Conservation (phyloP, 192 early-diverging fungal species). For the Endogone sp. region DNA sequence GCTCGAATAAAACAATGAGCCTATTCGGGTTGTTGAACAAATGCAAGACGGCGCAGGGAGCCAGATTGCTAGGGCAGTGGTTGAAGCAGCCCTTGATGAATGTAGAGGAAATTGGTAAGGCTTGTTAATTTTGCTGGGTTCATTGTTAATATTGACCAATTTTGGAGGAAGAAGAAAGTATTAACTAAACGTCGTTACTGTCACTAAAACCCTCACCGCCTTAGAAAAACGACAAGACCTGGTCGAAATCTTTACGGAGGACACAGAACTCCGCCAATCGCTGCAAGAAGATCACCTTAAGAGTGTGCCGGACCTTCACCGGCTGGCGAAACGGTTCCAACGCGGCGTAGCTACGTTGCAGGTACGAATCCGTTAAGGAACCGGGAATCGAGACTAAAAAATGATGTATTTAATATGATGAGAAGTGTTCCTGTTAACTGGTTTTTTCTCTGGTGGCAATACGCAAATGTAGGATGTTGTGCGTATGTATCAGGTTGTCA, state of each 20-base stretch:
- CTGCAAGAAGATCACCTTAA: slow-evolving; percentile 75
- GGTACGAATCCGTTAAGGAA: no score
- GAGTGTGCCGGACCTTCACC: slow-evolving; percentile 82
- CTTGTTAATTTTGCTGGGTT: neutral
- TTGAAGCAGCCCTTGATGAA: slow-evolving; percentile 86
- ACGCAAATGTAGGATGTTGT: slow-evolving; percentile 80
- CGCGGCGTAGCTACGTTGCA: slow-evolving; percentile 72
- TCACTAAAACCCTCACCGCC: neutral
- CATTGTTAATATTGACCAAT: neutral
- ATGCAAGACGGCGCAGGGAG: slow-evolving; percentile 87
- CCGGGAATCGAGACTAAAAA: no score
- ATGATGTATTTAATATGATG: no score
- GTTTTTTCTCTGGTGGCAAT: no score
- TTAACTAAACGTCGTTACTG: slow-evolving; percentile 10
- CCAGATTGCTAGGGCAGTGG: slow-evolving; percentile 84
- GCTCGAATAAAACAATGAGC: slow-evolving; percentile 49
- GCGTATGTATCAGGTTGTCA: slow-evolving; percentile 82
- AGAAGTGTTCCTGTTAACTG: no score
- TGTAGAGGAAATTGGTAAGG: slow-evolving; percentile 62
- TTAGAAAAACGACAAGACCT: slow-evolving; percentile 65
- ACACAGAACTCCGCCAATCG: slow-evolving; percentile 58
- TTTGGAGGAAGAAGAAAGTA: neutral
- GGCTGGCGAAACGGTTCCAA: slow-evolving; percentile 83
- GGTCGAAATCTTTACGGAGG: slow-evolving; percentile 65
- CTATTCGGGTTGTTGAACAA: slow-evolving; percentile 83